Conservation (phyloP, 805 yeast genomes). For the Henningerozyma blattae region DNA sequence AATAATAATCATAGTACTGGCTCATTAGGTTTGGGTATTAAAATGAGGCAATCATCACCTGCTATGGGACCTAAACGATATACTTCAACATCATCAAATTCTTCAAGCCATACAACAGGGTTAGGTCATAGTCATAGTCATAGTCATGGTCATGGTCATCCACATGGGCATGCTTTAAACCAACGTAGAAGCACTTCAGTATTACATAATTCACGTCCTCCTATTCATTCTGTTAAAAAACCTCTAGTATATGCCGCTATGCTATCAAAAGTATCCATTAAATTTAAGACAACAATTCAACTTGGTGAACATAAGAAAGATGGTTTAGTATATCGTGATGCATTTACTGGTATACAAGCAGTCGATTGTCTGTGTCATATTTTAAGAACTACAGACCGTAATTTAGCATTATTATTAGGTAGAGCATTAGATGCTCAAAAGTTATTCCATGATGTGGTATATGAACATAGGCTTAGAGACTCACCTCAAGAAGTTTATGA, state of each 20-base stretch:
- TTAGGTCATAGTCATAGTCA: slow-evolving; percentile 1
- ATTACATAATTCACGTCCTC: slow-evolving; percentile 1
- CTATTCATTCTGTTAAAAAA: slow-evolving; percentile 22
- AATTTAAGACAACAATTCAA: slow-evolving; percentile 57
- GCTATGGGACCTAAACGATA: slow-evolving; percentile 25
- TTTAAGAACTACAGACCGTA: slow-evolving; percentile 82
- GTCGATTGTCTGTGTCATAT: slow-evolving; percentile 82
- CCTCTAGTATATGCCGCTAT: slow-evolving; percentile 86
- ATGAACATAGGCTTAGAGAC: slow-evolving; percentile 86
- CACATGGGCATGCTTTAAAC: neutral
- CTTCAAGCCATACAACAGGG: too few relatives aligned
- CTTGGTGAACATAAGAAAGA: slow-evolving; percentile 76
- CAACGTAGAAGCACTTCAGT: slow-evolving; percentile 7
- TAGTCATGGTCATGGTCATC: slow-evolving; percentile 1
- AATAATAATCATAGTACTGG: neutral
- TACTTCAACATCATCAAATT: slow-evolving; percentile 19
- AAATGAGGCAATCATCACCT: slow-evolving; percentile 36
- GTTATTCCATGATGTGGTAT: slow-evolving; percentile 89
- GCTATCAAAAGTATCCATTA: slow-evolving; percentile 71
- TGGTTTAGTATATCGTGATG: slow-evolving; percentile 82
- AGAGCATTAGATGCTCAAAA: slow-evolving; percentile 90
- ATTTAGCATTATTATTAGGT: slow-evolving; percentile 78
- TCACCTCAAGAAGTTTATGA: slow-evolving; percentile 80
- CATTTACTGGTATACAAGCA: slow-evolving; percentile 90
- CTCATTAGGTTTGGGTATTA: slow-evolving; percentile 27